A percentile compares a stretch with the other conserved stretches of the same genome.
Evolutionary conservation across 2,329 filamentous ascomycete species (phyloP).

Genomic region (Clonostachys byssicola): DNA sequence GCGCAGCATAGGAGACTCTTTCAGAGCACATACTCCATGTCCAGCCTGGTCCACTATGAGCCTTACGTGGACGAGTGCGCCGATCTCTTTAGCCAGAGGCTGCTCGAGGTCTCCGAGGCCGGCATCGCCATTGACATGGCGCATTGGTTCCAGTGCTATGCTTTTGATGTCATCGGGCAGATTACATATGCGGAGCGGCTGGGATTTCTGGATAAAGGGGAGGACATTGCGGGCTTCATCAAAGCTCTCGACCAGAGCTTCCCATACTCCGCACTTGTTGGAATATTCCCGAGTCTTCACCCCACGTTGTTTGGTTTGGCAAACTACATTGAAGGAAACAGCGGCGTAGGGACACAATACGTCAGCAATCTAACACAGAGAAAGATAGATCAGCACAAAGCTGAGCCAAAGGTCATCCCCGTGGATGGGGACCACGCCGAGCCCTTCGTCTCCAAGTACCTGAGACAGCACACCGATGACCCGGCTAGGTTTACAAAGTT

Average conservation of each 20-base stretch:
- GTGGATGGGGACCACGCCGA: constrained; percentile 3
- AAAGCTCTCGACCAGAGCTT: constrained; percentile 12
- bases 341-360: constrained; percentile 14
- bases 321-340: constrained; percentile 7
- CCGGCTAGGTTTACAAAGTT: constrained; percentile 32
- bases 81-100: constrained; percentile 27
- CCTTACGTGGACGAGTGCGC: constrained; percentile 41
- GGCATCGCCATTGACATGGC: constrained; percentile 30
- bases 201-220: constrained; percentile 39
- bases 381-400: constrained; percentile 3
- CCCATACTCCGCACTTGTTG: constrained; percentile 14
- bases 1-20: constrained; percentile 30
- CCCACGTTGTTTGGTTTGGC: constrained; percentile 9
- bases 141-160: constrained; percentile 40
- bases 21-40: constrained; percentile 40
- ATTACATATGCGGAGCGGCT: constrained; percentile 33
- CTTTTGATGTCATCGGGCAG: constrained; percentile 46
- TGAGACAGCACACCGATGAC: constrained; percentile 30
- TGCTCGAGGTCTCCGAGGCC: constrained; percentile 23
- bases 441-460: constrained; percentile 13
- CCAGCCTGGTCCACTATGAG: constrained; percentile 41
- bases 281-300: constrained; percentile 10
- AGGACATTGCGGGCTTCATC: constrained; percentile 38
- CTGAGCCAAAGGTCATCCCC: too few relatives aligned
- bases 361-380: constrained; percentile 16